Percentiles rank a stretch among this genome's conserved stretches.
These are phyloP conservation scores for Diophrys sp. DNA, from an alignment of 73 alveolate genomes.

Conservation along the genomic window DNA sequence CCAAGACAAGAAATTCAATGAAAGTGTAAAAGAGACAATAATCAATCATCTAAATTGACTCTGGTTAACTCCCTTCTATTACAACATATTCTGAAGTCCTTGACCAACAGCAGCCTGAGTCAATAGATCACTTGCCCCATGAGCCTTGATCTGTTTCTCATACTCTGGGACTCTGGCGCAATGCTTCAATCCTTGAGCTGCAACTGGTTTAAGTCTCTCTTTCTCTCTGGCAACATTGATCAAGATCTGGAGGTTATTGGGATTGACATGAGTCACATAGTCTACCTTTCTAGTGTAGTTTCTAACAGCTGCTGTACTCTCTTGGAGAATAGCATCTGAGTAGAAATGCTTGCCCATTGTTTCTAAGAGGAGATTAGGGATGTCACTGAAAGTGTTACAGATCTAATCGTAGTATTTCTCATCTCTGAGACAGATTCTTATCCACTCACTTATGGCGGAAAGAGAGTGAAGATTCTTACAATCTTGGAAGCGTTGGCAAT, in stretches of 20 bases:
- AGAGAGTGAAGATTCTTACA: too few species aligned
- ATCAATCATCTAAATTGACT: neutral
- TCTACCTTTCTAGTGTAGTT: slow-evolving; percentile 31
- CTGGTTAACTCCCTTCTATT: neutral
- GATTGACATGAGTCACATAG: slow-evolving; percentile 16
- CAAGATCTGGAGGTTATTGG: slow-evolving; percentile 4
- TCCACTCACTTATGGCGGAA: too few species aligned
- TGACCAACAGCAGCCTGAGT: neutral
- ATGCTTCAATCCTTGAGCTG: slow-evolving; percentile 18
- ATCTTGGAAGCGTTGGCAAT: slow-evolving; percentile 48
- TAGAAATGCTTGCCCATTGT: slow-evolving; percentile 12
- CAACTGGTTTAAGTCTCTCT: slow-evolving; percentile 16
- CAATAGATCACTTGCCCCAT: slow-evolving; percentile 42
- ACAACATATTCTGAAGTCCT: neutral
- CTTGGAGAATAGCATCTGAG: slow-evolving; percentile 34
- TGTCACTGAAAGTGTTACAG: slow-evolving; percentile 11
- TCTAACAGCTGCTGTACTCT: slow-evolving; percentile 34
- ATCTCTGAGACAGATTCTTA: neutral
- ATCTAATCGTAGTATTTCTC: slow-evolving; percentile 30
- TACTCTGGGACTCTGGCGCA: slow-evolving; percentile 29
- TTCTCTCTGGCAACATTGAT: slow-evolving; percentile 15
- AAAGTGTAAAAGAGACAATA: neutral
- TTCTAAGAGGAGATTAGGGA: slow-evolving; percentile 27
- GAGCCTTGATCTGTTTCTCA: slow-evolving; percentile 31
- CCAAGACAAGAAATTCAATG: neutral